A percentile compares a stretch with the other conserved stretches of the same genome.
These are phyloP conservation scores for Talaromyces amestolkiae DNA, from an alignment of 2,329 filamentous ascomycete species.

Conservation along the genomic window DNA sequence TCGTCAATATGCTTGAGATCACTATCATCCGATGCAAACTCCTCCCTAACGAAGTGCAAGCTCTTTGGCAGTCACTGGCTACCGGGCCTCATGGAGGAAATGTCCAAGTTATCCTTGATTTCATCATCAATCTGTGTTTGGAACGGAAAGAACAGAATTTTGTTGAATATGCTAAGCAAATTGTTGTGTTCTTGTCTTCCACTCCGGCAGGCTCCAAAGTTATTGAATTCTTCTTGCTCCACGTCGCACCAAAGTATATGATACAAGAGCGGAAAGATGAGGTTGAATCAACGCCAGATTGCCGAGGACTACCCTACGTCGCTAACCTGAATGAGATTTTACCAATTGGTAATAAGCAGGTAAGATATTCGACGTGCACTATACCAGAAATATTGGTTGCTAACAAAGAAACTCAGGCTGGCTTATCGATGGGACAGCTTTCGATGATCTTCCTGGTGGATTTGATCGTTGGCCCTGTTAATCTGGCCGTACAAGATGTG, in stretches of 20 bases:
- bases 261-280: slow-evolving; percentile 79
- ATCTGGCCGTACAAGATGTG: slow-evolving; percentile 73
- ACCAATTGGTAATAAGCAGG: slow-evolving; percentile 85
- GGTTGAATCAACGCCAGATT: slow-evolving; percentile 65
- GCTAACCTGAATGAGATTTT: slow-evolving; percentile 77
- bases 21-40: slow-evolving; percentile 87
- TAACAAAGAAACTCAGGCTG: slow-evolving; percentile 51
- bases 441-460: slow-evolving; percentile 93
- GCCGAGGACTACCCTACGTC: slow-evolving; percentile 76
- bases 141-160: slow-evolving; percentile 97
- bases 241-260: slow-evolving; percentile 95
- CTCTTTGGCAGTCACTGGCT: slow-evolving; percentile 92
- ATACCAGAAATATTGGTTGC: background rate
- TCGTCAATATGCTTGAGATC: slow-evolving; percentile 93
- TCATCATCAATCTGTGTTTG: slow-evolving; percentile 90
- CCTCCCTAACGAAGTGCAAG: slow-evolving; percentile 94
- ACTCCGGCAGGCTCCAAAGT: slow-evolving; percentile 83
- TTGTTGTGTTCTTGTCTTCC: slow-evolving; percentile 92
- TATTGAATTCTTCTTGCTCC: slow-evolving; percentile 86
- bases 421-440: slow-evolving; percentile 87
- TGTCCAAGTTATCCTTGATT: slow-evolving; percentile 89
- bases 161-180: slow-evolving; percentile 96
- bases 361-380: slow-evolving; percentile 22
- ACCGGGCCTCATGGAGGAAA: slow-evolving; percentile 91
- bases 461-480: slow-evolving; percentile 87